These are phyloP conservation scores for Ricinus communis DNA, from an alignment of 345 rosid genomes.

Conservation along the genomic window DNA sequence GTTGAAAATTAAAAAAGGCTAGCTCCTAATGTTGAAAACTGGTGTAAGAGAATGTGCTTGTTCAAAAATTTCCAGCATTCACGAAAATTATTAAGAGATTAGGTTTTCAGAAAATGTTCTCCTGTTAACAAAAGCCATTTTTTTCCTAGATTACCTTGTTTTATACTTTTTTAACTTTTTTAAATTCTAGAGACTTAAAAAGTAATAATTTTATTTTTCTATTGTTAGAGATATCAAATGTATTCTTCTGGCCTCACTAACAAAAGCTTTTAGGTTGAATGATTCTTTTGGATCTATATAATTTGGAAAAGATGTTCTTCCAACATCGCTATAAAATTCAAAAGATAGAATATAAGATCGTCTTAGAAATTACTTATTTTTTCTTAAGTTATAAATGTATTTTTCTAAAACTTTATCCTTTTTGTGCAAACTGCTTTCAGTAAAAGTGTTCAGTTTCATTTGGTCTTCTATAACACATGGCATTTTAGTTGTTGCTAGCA, in stretches of 20 bases:
- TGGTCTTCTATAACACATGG: not conserved
- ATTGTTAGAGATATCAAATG: too few species aligned
- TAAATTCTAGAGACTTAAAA: not conserved
- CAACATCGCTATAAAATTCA: not conserved
- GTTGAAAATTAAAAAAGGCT: not conserved
- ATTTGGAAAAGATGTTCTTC: not conserved
- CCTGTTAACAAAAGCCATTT: not conserved
- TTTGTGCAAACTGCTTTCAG: too few species aligned
- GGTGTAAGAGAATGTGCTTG: not conserved
- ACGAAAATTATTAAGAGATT: not conserved
- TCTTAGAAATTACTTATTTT: not conserved
- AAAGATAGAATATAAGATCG: too few species aligned
- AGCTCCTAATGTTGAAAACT: not conserved
- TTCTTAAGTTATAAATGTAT: not conserved
- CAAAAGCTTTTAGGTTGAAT: too few species aligned
- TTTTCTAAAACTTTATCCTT: too few species aligned
- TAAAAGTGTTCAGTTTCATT: too few species aligned
- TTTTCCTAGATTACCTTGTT: not conserved
- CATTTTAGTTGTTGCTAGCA: not conserved
- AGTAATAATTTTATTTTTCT: too few species aligned
- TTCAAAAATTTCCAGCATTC: not conserved
- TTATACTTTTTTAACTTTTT: not conserved
- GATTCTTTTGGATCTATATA: too few species aligned
- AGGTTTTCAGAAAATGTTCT: not conserved
- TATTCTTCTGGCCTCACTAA: too few species aligned